Base-by-base conservation (phyloP, 768 basidiomycete genomes). In the Leucosporidium scottii region DNA sequence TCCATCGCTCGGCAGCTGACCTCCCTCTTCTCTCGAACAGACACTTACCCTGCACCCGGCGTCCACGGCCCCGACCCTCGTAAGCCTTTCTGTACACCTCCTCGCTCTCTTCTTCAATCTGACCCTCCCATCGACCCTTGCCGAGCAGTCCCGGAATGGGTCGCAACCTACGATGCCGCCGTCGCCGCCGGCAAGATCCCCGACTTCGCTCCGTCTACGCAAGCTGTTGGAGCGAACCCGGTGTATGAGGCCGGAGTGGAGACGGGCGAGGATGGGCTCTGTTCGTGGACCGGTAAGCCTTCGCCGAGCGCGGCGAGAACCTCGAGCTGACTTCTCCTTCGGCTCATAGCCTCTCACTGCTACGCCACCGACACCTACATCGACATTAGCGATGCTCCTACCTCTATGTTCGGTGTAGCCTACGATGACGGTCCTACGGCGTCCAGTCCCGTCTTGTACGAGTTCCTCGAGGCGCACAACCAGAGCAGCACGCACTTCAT, bases 361-460 rank as follows among this genome's bases (percentile, higher is more conserved):
- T 25, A 44, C 25, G 59, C 44, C 28, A 34, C 25, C 18, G 59
- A 10, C 5, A 48, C 5, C n/a, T 17, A 31, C 31, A 17, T 25
- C 31, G 36, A 48, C 13, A 17, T 36, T 23, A 61, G 10, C 4
- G 17, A 48, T 27, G 17, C 27, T 25, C 21, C 51, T 44, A 15
- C 18, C 23, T 25, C n/a, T 18, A 39, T 34, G 12, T n/a, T 59
- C 60, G 71, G 81, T 2, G 79, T 85, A 63, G 82, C 84, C 58
- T 91, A 91, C 75, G 91, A 93, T 74, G 91, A 92, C 74, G 91
- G 91, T 0, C 91, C 91, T 0, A 79, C 82, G 21, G 79, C 81
- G 1, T 66, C 79, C 3, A 80, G 80, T 7, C 68, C 75, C 18
- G 58, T 62, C 17, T 83, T 94, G 25, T 84, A 89, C 74, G 74